A percentile compares a stretch with the other conserved stretches of the same genome.
Evolutionary conservation across 2,329 filamentous ascomycete genomes (phyloP).

Genomic region (Beauveria caledonica): DNA sequence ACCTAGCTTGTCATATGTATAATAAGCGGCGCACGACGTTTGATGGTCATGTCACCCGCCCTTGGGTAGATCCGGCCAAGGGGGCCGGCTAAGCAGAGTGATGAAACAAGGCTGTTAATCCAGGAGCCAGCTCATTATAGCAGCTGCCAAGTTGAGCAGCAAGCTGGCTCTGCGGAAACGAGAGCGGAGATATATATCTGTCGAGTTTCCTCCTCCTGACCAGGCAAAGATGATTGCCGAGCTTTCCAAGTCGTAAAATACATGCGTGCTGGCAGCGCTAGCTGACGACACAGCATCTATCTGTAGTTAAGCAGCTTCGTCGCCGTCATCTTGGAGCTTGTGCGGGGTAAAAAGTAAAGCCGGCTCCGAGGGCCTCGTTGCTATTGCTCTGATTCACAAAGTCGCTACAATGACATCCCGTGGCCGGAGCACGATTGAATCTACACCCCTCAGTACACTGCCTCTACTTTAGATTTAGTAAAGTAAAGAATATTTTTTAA

Average conservation of each 20-base stretch:
- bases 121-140: neutral
- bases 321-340: neutral
- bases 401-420: neutral
- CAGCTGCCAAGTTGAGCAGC: neutral
- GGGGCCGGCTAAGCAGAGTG: too few relatives aligned
- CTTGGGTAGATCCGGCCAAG: neutral
- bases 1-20: too few relatives aligned
- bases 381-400: neutral
- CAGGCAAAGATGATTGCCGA: too few relatives aligned
- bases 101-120: too few relatives aligned
- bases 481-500: neutral
- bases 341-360: constrained; percentile 10
- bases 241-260: too few relatives aligned
- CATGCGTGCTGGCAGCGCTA: too few relatives aligned
- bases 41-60: too few relatives aligned
- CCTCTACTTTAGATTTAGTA: neutral
- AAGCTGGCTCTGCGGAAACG: neutral
- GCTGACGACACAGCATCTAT: too few relatives aligned
- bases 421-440: too few relatives aligned
- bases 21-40: too few relatives aligned
- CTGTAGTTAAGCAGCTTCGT: neutral
- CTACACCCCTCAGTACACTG: too few relatives aligned
- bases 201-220: neutral
- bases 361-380: neutral
- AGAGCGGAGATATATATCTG: neutral